A percentile compares a stretch with the other conserved stretches of the same genome.
phyloP scores from a whole-genome alignment of 805 yeast genomes.

The Suhomyces kilbournensis region DNA sequence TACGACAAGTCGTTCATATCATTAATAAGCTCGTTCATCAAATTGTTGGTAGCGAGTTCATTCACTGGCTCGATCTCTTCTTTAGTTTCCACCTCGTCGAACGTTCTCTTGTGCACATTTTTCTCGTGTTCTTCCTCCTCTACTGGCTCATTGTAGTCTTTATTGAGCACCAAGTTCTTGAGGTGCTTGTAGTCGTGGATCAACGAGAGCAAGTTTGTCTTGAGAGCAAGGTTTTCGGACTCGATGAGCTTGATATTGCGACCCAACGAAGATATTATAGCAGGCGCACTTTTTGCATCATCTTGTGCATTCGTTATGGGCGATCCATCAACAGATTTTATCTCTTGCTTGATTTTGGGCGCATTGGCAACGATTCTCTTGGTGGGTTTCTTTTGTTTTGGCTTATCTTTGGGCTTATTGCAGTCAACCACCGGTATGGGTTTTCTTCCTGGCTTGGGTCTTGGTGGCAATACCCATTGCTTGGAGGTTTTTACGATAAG shows the following conservation, averaged over 20 bases:
- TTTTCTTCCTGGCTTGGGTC: constrained; percentile 73
- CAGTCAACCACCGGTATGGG: constrained; percentile 24
- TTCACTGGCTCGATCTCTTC: constrained; percentile 11
- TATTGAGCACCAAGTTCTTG: constrained; percentile 26
- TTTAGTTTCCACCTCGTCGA: constrained; percentile 17
- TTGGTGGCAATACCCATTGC: constrained; percentile 81
- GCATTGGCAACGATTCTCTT: not conserved
- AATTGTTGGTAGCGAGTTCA: constrained; percentile 9
- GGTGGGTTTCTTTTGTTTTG: constrained; percentile 4
- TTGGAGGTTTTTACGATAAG: constrained; percentile 54
- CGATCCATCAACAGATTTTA: not conserved
- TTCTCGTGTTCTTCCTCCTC: constrained; percentile 5
- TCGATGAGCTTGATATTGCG: constrained; percentile 19
- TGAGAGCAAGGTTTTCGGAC: constrained; percentile 34
- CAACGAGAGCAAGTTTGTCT: constrained; percentile 31
- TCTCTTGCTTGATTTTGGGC: not conserved
- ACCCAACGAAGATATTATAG: constrained; percentile 3
- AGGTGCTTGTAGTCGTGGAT: constrained; percentile 41
- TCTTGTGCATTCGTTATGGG: not conserved
- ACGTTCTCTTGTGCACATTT: constrained; percentile 16
- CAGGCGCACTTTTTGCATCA: not conserved
- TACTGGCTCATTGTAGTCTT: not conserved
- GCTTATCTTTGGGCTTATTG: constrained; percentile 4
- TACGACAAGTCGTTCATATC: constrained; percentile 28
- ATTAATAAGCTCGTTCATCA: constrained; percentile 26